Evolutionary conservation across 768 basidiomycete genomes (phyloP).

Genomic region (Postia placenta): DNA sequence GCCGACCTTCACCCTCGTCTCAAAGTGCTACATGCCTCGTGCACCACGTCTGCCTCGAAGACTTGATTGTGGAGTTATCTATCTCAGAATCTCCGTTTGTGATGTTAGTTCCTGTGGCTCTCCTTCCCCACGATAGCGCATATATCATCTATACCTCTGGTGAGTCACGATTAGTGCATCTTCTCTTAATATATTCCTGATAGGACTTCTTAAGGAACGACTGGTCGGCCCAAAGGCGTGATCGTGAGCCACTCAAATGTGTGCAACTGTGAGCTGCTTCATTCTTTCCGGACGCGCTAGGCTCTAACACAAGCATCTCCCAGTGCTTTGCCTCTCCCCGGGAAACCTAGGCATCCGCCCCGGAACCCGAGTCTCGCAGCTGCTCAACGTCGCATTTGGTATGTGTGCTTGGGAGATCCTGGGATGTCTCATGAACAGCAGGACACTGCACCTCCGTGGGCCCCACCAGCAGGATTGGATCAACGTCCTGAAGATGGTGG

Average conservation of each 20-base stretch:
- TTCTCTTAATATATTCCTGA: slow-evolving; percentile 4
- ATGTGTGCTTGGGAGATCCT: slow-evolving; percentile 64
- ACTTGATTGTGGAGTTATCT: slow-evolving; percentile 5
- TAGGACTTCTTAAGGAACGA: slow-evolving; percentile 34
- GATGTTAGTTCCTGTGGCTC: no score
- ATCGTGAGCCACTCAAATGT: slow-evolving; percentile 55
- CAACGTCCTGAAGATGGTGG: slow-evolving; percentile 39
- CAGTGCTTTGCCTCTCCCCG: slow-evolving; percentile 41
- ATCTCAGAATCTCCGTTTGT: no score
- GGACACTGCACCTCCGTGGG: slow-evolving; percentile 47
- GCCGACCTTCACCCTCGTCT: slow-evolving; percentile 36
- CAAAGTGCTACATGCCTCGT: slow-evolving; percentile 24
- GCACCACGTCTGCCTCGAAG: slow-evolving; percentile 19
- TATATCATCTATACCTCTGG: slow-evolving; percentile 62
- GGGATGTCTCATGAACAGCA: slow-evolving; percentile 44
- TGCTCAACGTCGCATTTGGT: slow-evolving; percentile 61
- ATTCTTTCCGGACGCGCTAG: background rate
- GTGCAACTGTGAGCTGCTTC: slow-evolving; percentile 40
- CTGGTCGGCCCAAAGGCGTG: slow-evolving; percentile 54
- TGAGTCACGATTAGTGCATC: slow-evolving; percentile 17
- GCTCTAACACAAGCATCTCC: background rate
- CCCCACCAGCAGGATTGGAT: slow-evolving; percentile 45
- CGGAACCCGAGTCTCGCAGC: slow-evolving; percentile 48
- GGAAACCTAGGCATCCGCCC: slow-evolving; percentile 53
- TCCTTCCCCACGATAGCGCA: no score